Base-by-base conservation (phyloP, 768 basidiomycete genomes). In the Mrakia gelida region DNA sequence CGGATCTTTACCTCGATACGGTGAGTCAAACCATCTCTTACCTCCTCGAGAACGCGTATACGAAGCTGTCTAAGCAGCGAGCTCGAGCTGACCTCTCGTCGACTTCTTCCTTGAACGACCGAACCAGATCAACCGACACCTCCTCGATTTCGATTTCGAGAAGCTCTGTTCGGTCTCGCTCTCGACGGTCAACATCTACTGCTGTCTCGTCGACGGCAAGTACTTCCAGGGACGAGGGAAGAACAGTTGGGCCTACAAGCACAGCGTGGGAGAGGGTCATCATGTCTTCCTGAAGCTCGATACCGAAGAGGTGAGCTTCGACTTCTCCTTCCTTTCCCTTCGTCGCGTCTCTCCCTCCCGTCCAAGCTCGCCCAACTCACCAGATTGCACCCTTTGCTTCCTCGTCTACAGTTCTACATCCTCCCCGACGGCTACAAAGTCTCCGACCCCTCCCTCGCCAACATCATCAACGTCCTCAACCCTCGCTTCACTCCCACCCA, bases 71-170 rank as follows among this genome's bases (percentile, higher is more conserved):
- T 15, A 16, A n/a, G 62, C 62, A 1, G 6, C 5, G 32, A 13
- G 6, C n/a, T 32, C 30, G 62, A 34, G 32, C 18, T 28, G 70
- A 49, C 61, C 23, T 34, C 30, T 76, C 67, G 63, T 80, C 28
- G 21, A 32, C 41, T 34, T 30, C 15, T 28, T 62, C 38, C 49
- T 32, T n/a, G 41, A 6, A 43, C 41, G 41, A 11, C 5, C 45
- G 45, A 45, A 45, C 43, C 83, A 98, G 95, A 92, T 98, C 80
- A 94, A 97, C 84, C 89, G 97, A 79, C 89, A 88, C 68, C 87
- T 90, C 65, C 89, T 99, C 77, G 97, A 99, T 85, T 99, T 99
- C 85, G 97, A 99, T 86, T 99, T 99, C 82, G 97, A 99, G 86
- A 95, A 96, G 87, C 89, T 98, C 38, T 99, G 97, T 87, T 98